Conservation (phyloP, 352 stramenopile genomes). For the Hyaloperonospora arabidopsidis region DNA sequence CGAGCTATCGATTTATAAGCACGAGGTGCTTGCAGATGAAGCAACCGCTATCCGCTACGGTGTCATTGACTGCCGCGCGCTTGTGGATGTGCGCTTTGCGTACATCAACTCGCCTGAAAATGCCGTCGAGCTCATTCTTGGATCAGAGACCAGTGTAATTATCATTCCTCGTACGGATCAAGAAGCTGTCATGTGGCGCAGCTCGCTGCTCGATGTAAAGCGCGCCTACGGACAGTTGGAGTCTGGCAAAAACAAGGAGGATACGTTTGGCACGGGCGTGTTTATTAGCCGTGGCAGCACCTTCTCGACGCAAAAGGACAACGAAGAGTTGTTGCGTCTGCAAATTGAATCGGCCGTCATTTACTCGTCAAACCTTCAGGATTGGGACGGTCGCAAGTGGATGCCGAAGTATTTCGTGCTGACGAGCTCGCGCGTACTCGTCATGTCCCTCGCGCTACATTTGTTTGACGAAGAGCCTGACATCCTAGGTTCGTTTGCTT, state of each 20-base stretch:
- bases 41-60: constrained; percentile 73
- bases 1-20: constrained; percentile 87
- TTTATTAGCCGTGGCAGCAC: constrained; percentile 83
- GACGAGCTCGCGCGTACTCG: constrained; percentile 68
- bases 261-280: constrained; percentile 63
- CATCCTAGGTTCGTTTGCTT: constrained; percentile 71
- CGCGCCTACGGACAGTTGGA: constrained; percentile 68
- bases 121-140: constrained; percentile 72
- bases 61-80: constrained; percentile 76
- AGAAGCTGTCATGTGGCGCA: constrained; percentile 81
- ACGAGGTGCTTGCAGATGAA: constrained; percentile 76
- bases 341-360: constrained; percentile 78
- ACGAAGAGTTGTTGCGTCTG: constrained; percentile 72
- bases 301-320: constrained; percentile 78
- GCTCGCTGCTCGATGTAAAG: constrained; percentile 75
- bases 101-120: constrained; percentile 83
- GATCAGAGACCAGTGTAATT: constrained; percentile 67
- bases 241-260: constrained; percentile 65
- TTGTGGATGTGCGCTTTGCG: constrained; percentile 76
- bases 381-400: constrained; percentile 83
- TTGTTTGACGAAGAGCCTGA: constrained; percentile 85
- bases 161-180: constrained; percentile 79
- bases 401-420: constrained; percentile 86
- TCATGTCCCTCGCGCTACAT: constrained; percentile 75
- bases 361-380: constrained; percentile 79